Base-by-base conservation (phyloP, 1,284 basidiomycete species). In the Heliocybe sulcata region DNA sequence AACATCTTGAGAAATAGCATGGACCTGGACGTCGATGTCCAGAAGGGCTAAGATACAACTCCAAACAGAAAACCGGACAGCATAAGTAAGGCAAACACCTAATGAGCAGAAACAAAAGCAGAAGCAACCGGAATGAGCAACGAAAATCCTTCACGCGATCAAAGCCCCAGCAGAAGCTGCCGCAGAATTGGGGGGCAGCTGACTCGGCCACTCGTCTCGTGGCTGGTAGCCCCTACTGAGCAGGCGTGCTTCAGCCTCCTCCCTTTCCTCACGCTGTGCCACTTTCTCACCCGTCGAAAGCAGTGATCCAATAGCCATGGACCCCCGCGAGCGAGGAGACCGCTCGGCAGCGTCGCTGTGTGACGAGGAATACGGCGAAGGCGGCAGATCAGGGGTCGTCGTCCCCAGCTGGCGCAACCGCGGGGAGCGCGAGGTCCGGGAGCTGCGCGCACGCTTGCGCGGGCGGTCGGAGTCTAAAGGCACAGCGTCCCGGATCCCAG, bases 241-340 rank as follows among this genome's bases (percentile, higher is more conserved):
- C 19, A 9, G 38, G 3, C 19, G 4, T 42, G 8, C n/a, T 16
- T 42, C 16, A n/a, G 19, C 38, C 16, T 42, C 38, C 16, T 42
- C 38, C 38, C 16, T 42, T 16, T 29, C 27, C 47, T 9, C 23
- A 12, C 20, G 47, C n/a, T 25, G 11, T 4, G 47, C 14, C 3
- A 6, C 47, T 22, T 49, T 49, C 47, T 3, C 27, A n/a, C 47
- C 47, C 6, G 59, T 25, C 58, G 61, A 45, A 48, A 61, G 49
- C 48, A 60, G 48, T 33, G 57, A 53, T 53, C 54, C 50, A 42
- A 62, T 56, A 29, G 56, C 56, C 61, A 60, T 56, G 20, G 56
- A 47, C 42, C 53, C 33, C 19, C 27, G 25, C 20, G 56, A 54
- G 35, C 57, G 26, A 23, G 60, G 50, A 2, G 57, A 59, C 14